Conservation (phyloP, 768 basidiomycete genomes). For the Suillus occidentalis region DNA sequence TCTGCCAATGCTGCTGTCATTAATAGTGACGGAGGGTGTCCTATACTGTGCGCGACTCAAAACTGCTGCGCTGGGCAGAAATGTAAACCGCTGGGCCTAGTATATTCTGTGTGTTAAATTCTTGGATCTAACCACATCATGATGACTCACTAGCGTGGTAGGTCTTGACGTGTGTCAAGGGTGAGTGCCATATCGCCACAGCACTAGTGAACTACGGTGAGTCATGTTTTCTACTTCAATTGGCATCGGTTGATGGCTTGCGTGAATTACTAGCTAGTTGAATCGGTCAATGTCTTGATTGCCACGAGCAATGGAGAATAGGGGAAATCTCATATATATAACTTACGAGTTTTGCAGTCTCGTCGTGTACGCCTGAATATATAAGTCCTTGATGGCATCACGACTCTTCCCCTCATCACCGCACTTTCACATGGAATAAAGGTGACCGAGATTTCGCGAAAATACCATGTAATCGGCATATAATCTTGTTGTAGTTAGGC, state of each 20-base stretch:
- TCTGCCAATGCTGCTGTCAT: too few relatives aligned
- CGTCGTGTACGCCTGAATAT: background rate
- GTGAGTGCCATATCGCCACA: background rate
- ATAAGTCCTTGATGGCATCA: background rate
- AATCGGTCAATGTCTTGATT: background rate
- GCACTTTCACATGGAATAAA: too few relatives aligned
- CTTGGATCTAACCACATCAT: background rate
- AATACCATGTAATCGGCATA: too few relatives aligned
- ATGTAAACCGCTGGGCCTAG: too few relatives aligned
- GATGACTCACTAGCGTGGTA: background rate
- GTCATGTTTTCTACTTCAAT: background rate
- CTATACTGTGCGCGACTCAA: too few relatives aligned
- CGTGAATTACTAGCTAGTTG: background rate
- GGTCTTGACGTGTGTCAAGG: background rate
- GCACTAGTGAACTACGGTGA: background rate
- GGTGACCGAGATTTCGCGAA: too few relatives aligned
- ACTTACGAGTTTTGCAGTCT: background rate
- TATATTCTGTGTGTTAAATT: background rate
- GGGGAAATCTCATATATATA: background rate
- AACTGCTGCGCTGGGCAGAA: too few relatives aligned
- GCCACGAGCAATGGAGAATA: background rate
- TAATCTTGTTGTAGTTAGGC: too few relatives aligned
- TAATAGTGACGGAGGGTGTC: too few relatives aligned
- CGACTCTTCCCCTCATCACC: too few relatives aligned
- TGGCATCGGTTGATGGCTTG: background rate